Conservation (phyloP, 768 basidiomycete genomes). For the Tricholoma matsutake region DNA sequence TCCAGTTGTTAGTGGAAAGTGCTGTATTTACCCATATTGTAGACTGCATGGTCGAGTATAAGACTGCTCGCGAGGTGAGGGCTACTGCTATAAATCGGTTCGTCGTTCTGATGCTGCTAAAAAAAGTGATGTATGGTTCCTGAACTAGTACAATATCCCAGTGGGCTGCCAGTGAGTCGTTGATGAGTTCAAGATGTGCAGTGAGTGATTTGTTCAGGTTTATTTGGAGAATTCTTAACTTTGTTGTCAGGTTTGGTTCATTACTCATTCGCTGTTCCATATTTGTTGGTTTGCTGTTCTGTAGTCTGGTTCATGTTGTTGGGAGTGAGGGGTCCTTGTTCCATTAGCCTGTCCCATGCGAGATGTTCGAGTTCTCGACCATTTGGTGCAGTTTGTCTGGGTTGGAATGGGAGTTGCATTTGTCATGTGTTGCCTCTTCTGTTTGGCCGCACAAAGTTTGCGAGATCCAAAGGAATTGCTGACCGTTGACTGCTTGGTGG, state of each 20-base stretch:
- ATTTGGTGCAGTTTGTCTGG: background rate
- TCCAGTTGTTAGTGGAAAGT: no score
- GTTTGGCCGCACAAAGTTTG: background rate
- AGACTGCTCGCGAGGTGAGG: background rate
- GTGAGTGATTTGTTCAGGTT: no score
- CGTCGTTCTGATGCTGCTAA: background rate
- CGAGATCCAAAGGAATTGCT: background rate
- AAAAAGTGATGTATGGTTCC: background rate
- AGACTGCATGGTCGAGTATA: background rate
- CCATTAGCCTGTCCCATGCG: background rate
- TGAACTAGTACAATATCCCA: background rate
- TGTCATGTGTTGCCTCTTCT: background rate
- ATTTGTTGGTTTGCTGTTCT: background rate
- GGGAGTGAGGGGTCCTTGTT: background rate
- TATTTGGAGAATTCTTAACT: background rate
- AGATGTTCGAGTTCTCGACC: background rate
- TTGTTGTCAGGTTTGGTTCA: background rate
- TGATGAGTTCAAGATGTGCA: background rate
- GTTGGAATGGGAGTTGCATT: background rate
- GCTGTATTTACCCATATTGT: no score
- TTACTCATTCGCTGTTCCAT: background rate
- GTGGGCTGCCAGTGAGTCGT: background rate
- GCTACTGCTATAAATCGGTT: background rate
- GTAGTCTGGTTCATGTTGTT: background rate
- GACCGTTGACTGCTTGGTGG: background rate